Base-by-base conservation (phyloP, 805 yeast species). In the Candida tibetensis region DNA sequence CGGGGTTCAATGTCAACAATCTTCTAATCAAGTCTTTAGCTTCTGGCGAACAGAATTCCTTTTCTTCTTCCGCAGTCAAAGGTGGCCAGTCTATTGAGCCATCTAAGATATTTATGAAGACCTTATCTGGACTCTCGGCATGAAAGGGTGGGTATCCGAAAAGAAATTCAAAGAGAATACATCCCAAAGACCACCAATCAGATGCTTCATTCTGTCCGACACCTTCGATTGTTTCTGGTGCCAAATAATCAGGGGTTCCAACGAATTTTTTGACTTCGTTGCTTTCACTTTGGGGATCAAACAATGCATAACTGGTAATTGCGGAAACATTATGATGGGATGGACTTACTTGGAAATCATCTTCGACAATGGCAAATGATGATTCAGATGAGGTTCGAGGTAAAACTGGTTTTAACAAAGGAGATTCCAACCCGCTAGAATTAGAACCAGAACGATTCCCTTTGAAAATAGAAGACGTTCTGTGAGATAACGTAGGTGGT, bases 101-200 rank as follows among this genome's bases (percentile, higher is more conserved):
- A 14, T 62, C 70, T 38, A 89, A 65, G 34, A 95, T 91, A 46
- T 89, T 89, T 38, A 79, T 76, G 57, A 93, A 93, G 0, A 93
- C 95, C 42, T 71, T 66, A 29, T 83, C 85, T 0, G 96, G 93
- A 1, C 88, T 73, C 4, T 69, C 68, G 1, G 85, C 95, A 58
- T 86, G 93, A 60, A 93, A 93, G 2, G 99, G 99, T 1, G 99
- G 96, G 57, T 79, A 85, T 0, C 99, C 99, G 58, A 83, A 85
- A 28, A 88, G 55, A 55, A 93, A 83, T 62, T 93, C 99, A 67
- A 91, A 93, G 40, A 91, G 62, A 9, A 93, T 88, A 60, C 98
- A 91, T 0, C 99, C 99, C 23, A 91, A 77, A 2, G 98, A 87
- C 99, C 99, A 93, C 99, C 99, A 90, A 64, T 90, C 97, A n/a